Percentiles rank a stretch among this genome's conserved stretches.
phyloP scores from a whole-genome alignment of 2,329 filamentous ascomycete species.

The Diaporthe eres region DNA sequence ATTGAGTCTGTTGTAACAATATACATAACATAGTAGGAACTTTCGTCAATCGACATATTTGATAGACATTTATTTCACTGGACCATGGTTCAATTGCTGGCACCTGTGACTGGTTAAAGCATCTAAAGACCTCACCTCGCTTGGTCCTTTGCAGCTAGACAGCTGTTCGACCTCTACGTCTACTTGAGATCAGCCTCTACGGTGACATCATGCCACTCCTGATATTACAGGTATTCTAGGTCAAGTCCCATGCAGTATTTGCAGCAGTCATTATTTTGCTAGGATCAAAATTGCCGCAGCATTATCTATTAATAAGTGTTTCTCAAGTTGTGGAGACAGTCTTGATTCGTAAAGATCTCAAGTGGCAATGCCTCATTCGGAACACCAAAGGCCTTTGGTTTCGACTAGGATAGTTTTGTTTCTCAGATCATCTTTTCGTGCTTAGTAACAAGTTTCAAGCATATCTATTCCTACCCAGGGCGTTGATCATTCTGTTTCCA shows the following conservation, averaged over 20 bases:
- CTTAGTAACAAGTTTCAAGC: neutral
- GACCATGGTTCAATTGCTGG: neutral
- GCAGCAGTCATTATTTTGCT: neutral
- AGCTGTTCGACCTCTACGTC: too few relatives aligned
- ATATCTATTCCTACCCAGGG: neutral
- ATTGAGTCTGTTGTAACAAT: constrained; percentile 16
- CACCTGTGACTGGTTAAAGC: neutral
- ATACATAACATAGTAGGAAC: neutral
- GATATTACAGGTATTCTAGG: neutral
- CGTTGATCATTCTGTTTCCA: neutral
- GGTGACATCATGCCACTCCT: neutral
- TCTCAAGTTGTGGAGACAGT: neutral
- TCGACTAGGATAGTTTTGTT: neutral
- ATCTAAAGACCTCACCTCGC: too few relatives aligned
- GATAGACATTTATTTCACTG: neutral
- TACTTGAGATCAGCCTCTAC: neutral
- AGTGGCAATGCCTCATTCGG: neutral
- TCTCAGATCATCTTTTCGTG: neutral
- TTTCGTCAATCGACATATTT: neutral
- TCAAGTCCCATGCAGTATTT: neutral
- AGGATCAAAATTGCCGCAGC: too few relatives aligned
- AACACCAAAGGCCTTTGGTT: neutral
- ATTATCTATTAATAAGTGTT: neutral
- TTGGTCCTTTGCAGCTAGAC: too few relatives aligned
- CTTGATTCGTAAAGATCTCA: neutral